Evolutionary conservation across 768 basidiomycete species (phyloP).

Genomic region (Phlebiopsis gigantea): DNA sequence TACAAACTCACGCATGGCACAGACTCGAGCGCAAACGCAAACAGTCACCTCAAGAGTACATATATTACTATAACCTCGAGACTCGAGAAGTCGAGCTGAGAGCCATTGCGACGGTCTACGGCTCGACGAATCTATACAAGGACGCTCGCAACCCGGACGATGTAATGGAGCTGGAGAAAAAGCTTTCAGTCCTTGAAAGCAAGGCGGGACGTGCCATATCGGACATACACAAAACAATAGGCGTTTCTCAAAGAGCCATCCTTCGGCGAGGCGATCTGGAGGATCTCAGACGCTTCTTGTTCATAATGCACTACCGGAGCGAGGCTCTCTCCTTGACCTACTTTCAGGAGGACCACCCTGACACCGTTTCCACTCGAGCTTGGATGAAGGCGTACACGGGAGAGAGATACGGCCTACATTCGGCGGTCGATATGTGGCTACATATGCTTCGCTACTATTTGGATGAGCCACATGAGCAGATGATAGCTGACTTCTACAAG

Average conservation of each 20-base stretch:
- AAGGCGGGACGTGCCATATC: background rate
- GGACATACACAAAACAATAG: background rate
- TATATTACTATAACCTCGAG: background rate
- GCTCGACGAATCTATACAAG: background rate
- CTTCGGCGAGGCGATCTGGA: background rate
- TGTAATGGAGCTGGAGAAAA: conserved; percentile 1
- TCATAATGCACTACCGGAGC: background rate
- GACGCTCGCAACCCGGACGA: background rate
- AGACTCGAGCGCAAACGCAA: background rate
- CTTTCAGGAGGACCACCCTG: background rate
- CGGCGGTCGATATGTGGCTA: background rate
- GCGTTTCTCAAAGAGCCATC: background rate
- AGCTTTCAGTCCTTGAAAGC: background rate
- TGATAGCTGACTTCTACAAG: background rate
- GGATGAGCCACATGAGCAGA: background rate
- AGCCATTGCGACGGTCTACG: background rate
- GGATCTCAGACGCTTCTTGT: background rate
- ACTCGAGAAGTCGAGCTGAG: background rate
- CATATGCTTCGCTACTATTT: conserved; percentile 2
- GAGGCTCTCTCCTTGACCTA: background rate
- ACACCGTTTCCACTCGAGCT: background rate
- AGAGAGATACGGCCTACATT: background rate
- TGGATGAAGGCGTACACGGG: background rate
- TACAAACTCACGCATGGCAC: background rate
- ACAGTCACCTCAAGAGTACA: background rate